Evolutionary conservation across 352 stramenopile genomes (phyloP).

Genomic region (Pythium brassicae): DNA sequence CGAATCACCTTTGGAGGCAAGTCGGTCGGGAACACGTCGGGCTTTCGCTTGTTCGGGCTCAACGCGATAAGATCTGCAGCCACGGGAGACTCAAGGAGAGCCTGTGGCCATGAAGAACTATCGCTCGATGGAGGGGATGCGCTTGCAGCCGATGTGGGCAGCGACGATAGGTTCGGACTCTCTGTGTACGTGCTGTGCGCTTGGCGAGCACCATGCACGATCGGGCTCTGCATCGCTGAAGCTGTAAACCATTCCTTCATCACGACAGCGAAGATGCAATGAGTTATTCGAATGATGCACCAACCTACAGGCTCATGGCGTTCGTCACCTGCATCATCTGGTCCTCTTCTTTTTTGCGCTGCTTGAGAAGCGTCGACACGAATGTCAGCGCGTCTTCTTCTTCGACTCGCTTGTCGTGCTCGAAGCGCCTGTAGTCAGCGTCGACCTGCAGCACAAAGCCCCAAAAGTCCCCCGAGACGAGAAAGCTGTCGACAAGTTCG

Average conservation of each 20-base stretch:
- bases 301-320: background rate
- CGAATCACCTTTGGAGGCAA: conserved; percentile 46
- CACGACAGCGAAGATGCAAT: background rate
- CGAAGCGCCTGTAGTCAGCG: conserved; percentile 49
- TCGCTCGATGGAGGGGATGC: conserved; percentile 3
- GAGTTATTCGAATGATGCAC: background rate
- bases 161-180: background rate
- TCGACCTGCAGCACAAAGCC: conserved; percentile 55
- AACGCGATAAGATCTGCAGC: conserved; percentile 37
- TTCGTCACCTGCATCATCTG: conserved; percentile 51
- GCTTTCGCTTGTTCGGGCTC: conserved; percentile 40
- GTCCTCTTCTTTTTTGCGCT: conserved; percentile 45
- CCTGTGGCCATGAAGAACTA: conserved; percentile 20
- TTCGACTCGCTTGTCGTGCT: conserved; percentile 36
- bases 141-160: background rate
- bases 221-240: conserved; percentile 45
- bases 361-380: conserved; percentile 34
- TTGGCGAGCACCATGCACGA: conserved; percentile 29
- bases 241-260: conserved; percentile 48
- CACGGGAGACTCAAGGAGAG: conserved; percentile 36
- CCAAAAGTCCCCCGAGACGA: conserved; percentile 55
- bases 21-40: conserved; percentile 46
- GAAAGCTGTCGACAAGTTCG: conserved; percentile 37
- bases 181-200: conserved; percentile 23
- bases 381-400: conserved; percentile 46